Evolutionary conservation across 1,284 basidiomycete species (phyloP).

Genomic region (Marasmius tenuissimus): DNA sequence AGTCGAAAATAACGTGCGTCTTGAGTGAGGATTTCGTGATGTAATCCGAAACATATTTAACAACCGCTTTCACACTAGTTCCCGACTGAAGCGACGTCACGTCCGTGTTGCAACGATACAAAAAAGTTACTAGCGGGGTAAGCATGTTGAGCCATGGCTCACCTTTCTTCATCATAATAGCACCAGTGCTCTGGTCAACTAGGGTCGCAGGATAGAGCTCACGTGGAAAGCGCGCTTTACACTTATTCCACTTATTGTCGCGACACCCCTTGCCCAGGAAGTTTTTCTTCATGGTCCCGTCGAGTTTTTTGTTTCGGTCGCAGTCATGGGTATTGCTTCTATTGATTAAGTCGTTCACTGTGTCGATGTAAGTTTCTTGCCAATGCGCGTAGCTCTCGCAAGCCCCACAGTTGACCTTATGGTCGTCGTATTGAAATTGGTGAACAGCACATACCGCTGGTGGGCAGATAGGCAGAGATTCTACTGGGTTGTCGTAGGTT

Average conservation of each 20-base stretch:
- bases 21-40: constrained; percentile 36
- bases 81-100: constrained; percentile 33
- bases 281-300: constrained; percentile 1
- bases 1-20: constrained; percentile 33
- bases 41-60: constrained; percentile 40
- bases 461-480: constrained; percentile 9
- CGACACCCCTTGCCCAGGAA: no score
- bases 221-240: constrained; percentile 28
- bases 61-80: constrained; percentile 34
- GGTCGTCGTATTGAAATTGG: background rate
- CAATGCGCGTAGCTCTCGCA: background rate
- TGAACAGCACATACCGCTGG: constrained; percentile 2
- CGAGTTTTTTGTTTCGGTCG: background rate
- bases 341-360: constrained; percentile 16
- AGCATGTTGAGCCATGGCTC: constrained; percentile 35
- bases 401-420: background rate
- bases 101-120: constrained; percentile 35
- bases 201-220: constrained; percentile 12
- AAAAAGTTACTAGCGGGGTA: constrained; percentile 27
- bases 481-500: constrained; percentile 9
- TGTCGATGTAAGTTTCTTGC: constrained; percentile 1
- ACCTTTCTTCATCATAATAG: constrained; percentile 29
- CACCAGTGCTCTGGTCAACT: constrained; percentile 26
- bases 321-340: constrained; percentile 19
- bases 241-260: constrained; percentile 23